Percentiles rank a stretch among this genome's conserved stretches.
Conservation (phyloP, 2,329 filamentous ascomycete species). For the Albifimbria verrucaria region DNA sequence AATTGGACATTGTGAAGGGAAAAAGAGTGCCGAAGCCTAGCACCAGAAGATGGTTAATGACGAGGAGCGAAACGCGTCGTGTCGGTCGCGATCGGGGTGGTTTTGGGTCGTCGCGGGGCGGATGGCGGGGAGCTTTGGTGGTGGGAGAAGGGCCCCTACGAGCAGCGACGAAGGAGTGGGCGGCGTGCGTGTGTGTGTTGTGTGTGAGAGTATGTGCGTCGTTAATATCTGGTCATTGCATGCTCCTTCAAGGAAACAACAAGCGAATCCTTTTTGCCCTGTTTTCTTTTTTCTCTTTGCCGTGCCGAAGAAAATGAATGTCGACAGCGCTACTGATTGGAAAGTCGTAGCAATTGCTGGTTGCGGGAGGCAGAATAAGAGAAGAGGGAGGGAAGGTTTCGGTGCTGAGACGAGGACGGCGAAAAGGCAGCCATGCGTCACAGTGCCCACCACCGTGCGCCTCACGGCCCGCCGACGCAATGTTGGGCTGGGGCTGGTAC, state of each 20-base stretch:
- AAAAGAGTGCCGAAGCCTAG: constrained; percentile 9
- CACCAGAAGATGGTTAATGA: neutral
- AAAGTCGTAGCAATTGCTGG: neutral
- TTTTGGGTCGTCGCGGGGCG: constrained; percentile 1
- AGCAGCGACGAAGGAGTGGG: neutral
- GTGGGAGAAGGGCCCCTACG: neutral
- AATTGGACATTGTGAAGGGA: constrained; percentile 33
- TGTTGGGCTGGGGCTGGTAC: neutral
- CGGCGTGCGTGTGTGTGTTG: neutral
- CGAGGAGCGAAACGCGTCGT: neutral
- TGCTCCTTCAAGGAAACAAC: constrained; percentile 1
- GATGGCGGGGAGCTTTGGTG: neutral
- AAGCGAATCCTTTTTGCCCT: neutral
- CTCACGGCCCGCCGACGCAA: neutral
- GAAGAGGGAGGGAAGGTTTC: constrained; percentile 1
- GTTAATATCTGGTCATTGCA: neutral
- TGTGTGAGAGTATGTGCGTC: neutral
- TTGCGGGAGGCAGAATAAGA: neutral
- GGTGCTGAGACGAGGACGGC: neutral
- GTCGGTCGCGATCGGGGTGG: neutral
- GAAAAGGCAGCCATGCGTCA: neutral
- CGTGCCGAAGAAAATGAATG: neutral
- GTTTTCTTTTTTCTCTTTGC: neutral
- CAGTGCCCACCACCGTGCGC: constrained; percentile 1
- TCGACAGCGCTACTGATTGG: neutral